Base-by-base conservation (phyloP, 2,329 filamentous ascomycete species). In the Microsporum canis region DNA sequence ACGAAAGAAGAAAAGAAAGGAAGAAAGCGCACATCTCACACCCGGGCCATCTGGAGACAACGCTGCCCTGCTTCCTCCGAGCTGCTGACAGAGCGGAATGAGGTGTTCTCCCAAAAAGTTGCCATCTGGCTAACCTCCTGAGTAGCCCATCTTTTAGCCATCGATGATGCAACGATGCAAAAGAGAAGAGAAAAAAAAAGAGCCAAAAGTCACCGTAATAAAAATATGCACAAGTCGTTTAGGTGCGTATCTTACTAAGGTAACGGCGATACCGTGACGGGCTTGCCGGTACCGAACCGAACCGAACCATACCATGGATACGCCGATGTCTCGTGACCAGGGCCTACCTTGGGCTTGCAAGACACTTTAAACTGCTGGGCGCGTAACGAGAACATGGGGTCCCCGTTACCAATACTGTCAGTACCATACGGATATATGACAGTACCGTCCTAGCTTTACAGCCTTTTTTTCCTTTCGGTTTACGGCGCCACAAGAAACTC, bases 191-290 rank as follows among this genome's bases (percentile, higher is more conserved):
- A 14, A 41, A 41, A 41, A 41, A 14, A 41, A 41, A 41, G n/a
- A 41, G 38, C 12, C 39, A n/a, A n/a, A n/a, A 14, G 17, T 41
- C 10, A 10, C 34, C 34, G 17, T 23, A 23, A 23, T 23, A 23
- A 23, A 23, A 23, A 23, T 23, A 23, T 23, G 17, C 17, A 23
- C 17, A 23, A 23, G 17, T 23, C 17, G 17, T 23, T 23, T 23
- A 23, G 17, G 17, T 23, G 17, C 17, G 17, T 23, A 23, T 23
- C 17, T 23, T 23, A 23, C 10, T 41, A 41, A 41, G 31, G 51
- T 55, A 55, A 55, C 51, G 51, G 51, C 31, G 33, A 34, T 36
- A 55, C 51, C 51, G 51, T 34, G 51, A 55, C 51, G 51, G 51
- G 31, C 51, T 4, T 34, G 29, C 51, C 51, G 51, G 51, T 55